Percentiles rank a stretch among this genome's conserved stretches.
Evolutionary conservation across 176 grass and related monocot species (phyloP).

Genomic region (Hsuehochloa calcarea): DNA sequence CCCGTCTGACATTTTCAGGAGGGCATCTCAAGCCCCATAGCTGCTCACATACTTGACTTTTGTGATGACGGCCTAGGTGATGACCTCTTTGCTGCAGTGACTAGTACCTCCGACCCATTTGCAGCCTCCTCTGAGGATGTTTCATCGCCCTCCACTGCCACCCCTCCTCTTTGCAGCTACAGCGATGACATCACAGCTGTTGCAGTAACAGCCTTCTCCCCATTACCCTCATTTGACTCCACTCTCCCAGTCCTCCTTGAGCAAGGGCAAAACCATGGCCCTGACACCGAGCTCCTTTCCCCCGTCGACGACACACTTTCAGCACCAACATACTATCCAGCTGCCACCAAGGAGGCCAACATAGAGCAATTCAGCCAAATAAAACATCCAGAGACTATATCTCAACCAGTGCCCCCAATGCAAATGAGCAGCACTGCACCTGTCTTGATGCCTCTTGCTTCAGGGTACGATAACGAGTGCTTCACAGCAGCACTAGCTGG

Average conservation of each 20-base stretch:
- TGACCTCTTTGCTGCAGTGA: slow-evolving; percentile 49
- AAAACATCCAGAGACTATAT: slow-evolving; percentile 33
- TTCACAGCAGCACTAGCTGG: slow-evolving; percentile 41
- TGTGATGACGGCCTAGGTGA: slow-evolving; percentile 55
- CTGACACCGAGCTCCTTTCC: slow-evolving; percentile 36
- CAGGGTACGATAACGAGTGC: slow-evolving; percentile 43
- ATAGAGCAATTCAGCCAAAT: slow-evolving; percentile 52
- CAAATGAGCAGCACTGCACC: slow-evolving; percentile 34
- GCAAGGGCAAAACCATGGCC: slow-evolving; percentile 37
- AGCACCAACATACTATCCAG: slow-evolving; percentile 37
- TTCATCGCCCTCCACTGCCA: slow-evolving; percentile 44
- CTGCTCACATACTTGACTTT: slow-evolving; percentile 72
- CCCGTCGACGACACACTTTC: slow-evolving; percentile 32
- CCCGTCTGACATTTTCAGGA: slow-evolving; percentile 55
- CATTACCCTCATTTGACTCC: slow-evolving; percentile 59
- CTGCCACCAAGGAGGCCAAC: slow-evolving; percentile 9
- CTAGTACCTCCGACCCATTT: slow-evolving; percentile 30
- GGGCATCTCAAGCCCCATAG: slow-evolving; percentile 80
- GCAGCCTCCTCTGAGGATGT: slow-evolving; percentile 46
- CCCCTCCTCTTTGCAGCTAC: slow-evolving; percentile 49
- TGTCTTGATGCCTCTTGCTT: slow-evolving; percentile 27
- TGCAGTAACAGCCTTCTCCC: slow-evolving; percentile 47
- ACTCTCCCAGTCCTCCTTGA: slow-evolving; percentile 57
- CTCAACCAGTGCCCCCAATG: slow-evolving; percentile 36
- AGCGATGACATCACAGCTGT: slow-evolving; percentile 37